A percentile compares a stretch with the other conserved stretches of the same genome.
Evolutionary conservation across 495 filamentous ascomycete genomes (phyloP).

Genomic region (Aspergillus cavernicola): DNA sequence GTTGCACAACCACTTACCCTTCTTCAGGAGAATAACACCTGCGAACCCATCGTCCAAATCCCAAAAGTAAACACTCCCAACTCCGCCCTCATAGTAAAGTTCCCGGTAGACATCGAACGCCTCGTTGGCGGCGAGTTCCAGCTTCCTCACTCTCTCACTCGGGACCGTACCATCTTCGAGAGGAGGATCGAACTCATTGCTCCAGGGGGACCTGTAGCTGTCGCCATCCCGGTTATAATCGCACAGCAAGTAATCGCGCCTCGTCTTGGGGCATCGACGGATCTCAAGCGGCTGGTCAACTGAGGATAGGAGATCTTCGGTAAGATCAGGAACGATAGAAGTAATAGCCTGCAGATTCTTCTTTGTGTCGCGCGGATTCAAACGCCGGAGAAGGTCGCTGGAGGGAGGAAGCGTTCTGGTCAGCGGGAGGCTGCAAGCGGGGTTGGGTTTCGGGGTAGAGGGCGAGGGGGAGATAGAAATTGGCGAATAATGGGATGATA

Average conservation of each 20-base stretch:
- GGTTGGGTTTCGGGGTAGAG: slow-evolving; percentile 15
- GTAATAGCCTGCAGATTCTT: slow-evolving; percentile 82
- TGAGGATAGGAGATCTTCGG: slow-evolving; percentile 95
- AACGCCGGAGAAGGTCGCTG: slow-evolving; percentile 96
- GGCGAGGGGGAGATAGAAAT: neutral
- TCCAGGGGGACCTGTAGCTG: slow-evolving; percentile 95
- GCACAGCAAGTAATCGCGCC: slow-evolving; percentile 94
- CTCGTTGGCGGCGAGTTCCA: slow-evolving; percentile 91
- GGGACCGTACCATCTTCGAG: slow-evolving; percentile 75
- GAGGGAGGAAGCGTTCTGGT: slow-evolving; percentile 16
- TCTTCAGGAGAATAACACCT: slow-evolving; percentile 92
- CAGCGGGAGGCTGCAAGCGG: slow-evolving; percentile 32
- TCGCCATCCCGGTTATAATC: slow-evolving; percentile 99
- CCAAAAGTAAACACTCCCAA: slow-evolving; percentile 96
- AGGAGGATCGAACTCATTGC: slow-evolving; percentile 93
- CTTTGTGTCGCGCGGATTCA: slow-evolving; percentile 88
- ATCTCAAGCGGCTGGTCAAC: slow-evolving; percentile 93
- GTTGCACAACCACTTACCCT: slow-evolving; percentile 52
- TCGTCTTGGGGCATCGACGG: slow-evolving; percentile 78
- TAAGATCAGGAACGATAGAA: slow-evolving; percentile 79
- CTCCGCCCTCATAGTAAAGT: slow-evolving; percentile 96
- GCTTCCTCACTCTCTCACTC: slow-evolving; percentile 81
- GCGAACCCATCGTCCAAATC: slow-evolving; percentile 98
- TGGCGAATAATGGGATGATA: neutral
- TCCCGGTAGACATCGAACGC: slow-evolving; percentile 97